These are phyloP conservation scores for Spirogloea muscicola DNA, from an alignment of 139 green algal genomes.

Conservation along the genomic window DNA sequence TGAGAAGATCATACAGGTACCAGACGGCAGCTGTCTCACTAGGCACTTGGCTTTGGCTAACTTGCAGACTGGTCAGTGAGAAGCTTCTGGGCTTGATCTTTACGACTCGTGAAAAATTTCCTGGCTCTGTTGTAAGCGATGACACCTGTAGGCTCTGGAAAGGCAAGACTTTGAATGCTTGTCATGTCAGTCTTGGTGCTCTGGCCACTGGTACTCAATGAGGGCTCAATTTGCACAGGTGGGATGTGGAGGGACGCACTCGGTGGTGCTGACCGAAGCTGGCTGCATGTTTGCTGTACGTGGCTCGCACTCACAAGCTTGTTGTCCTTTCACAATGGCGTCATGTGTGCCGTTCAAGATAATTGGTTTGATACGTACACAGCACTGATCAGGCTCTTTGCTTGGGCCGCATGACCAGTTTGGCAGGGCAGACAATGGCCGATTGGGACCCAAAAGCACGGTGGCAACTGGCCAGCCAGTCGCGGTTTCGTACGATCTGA, in stretches of 20 bases:
- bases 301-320: neutral
- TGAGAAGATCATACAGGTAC: slow-evolving; percentile 9
- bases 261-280: slow-evolving; percentile 23
- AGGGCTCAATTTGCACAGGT: slow-evolving; percentile 13
- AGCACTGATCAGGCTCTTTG: neutral
- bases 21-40: too few species aligned
- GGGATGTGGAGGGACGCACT: slow-evolving; percentile 35
- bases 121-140: too few species aligned
- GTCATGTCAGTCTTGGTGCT: neutral
- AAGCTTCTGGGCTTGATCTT: too few species aligned
- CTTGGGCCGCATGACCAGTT: slow-evolving; percentile 22
- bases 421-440: slow-evolving; percentile 32
- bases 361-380: neutral
- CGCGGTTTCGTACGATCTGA: neutral
- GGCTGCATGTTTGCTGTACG: slow-evolving; percentile 32
- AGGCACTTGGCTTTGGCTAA: too few species aligned
- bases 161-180: too few species aligned
- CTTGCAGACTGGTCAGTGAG: too few species aligned
- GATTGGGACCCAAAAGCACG: slow-evolving; percentile 10
- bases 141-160: too few species aligned
- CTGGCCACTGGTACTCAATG: neutral
- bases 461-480: slow-evolving; percentile 28
- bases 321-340: slow-evolving; percentile 1
- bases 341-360: neutral
- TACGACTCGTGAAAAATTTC: too few species aligned